Evolutionary conservation across 2,329 filamentous ascomycete genomes (phyloP).

Genomic region (Geosmithia flava): DNA sequence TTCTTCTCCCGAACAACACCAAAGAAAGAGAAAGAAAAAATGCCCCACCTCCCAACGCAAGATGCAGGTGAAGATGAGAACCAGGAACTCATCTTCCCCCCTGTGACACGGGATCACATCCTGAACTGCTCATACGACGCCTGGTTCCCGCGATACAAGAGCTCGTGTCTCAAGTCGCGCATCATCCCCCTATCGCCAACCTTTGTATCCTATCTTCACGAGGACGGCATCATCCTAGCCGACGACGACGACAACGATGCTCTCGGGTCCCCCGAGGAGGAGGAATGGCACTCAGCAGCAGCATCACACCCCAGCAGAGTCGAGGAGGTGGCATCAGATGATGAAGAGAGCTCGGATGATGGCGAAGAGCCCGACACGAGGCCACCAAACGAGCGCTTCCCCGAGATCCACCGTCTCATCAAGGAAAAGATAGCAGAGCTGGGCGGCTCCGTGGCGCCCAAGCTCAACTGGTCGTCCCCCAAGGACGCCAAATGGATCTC

Average conservation of each 20-base stretch:
- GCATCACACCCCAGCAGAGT: conserved; percentile 9
- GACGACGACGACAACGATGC: conserved; percentile 47
- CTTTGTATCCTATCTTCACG: conserved; percentile 78
- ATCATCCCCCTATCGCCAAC: conserved; percentile 64
- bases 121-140: conserved; percentile 87
- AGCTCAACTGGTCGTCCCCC: conserved; percentile 94
- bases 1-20: too few species aligned
- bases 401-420: conserved; percentile 66
- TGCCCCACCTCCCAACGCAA: conserved; percentile 20
- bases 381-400: conserved; percentile 45
- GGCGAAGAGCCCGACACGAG: conserved; percentile 27
- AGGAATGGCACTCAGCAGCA: conserved; percentile 29
- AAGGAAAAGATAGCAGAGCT: conserved; percentile 67
- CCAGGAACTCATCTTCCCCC: conserved; percentile 55
- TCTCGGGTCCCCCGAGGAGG: conserved; percentile 46
- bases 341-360: conserved; percentile 25
- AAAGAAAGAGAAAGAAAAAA: conserved; percentile 4
- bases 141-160: conserved; percentile 80
- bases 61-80: conserved; percentile 7
- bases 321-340: conserved; percentile 24
- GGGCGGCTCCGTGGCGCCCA: conserved; percentile 78
- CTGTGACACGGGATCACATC: conserved; percentile 76
- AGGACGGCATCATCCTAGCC: conserved; percentile 84
- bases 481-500: conserved; percentile 94
- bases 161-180: conserved; percentile 72